Percentiles rank a stretch among this genome's conserved stretches.
These are phyloP conservation scores for Rhizopus sp. DNA, from an alignment of 371 early-diverging fungal genomes.

Conservation along the genomic window DNA sequence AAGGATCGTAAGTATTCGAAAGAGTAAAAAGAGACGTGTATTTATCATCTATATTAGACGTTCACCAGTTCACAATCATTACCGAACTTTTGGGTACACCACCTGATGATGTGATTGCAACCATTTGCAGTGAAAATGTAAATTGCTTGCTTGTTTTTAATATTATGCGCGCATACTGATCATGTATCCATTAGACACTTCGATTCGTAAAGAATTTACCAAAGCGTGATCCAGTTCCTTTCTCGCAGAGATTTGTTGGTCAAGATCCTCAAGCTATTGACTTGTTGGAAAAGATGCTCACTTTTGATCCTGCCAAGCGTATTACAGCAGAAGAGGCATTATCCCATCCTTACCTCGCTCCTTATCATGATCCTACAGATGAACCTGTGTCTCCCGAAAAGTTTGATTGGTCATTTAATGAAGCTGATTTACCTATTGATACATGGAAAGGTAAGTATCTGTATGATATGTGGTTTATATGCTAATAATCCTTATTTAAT, in stretches of 20 bases:
- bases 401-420: constrained; percentile 96
- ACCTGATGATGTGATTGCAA: constrained; percentile 86
- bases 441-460: constrained; percentile 77
- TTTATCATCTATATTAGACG: constrained; percentile 48
- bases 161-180: background rate
- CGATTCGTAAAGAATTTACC: constrained; percentile 90
- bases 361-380: constrained; percentile 93
- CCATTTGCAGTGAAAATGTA: constrained; percentile 92
- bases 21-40: background rate
- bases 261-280: constrained; percentile 74
- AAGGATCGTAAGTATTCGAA: constrained; percentile 79
- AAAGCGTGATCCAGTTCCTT: constrained; percentile 77
- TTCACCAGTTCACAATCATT: constrained; percentile 94
- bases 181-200: constrained; percentile 64
- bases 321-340: constrained; percentile 90
- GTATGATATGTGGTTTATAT: constrained; percentile 5
- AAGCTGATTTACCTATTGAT: constrained; percentile 85
- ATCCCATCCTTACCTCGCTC: constrained; percentile 82
- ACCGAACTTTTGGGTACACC: constrained; percentile 93
- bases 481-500: background rate
- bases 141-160: background rate
- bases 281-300: constrained; percentile 88
- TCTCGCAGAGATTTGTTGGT: constrained; percentile 60
- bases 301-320: constrained; percentile 91
- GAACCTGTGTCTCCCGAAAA: constrained; percentile 80